These are phyloP conservation scores for Acacia acuminata DNA, from an alignment of 306 rosid species.

Conservation along the genomic window DNA sequence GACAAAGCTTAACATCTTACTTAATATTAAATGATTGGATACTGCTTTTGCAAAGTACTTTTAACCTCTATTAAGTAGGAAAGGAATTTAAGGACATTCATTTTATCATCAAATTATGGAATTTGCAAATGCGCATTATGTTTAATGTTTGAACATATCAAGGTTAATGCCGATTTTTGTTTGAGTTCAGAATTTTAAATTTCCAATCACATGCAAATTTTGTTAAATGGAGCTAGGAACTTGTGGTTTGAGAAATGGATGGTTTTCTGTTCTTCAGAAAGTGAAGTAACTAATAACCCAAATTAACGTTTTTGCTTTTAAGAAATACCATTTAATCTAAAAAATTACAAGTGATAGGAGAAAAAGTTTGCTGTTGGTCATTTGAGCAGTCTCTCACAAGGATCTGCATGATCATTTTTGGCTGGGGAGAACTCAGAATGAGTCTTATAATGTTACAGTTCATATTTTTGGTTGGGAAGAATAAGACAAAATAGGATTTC, in stretches of 20 bases:
- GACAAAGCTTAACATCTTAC: not conserved
- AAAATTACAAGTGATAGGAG: not conserved
- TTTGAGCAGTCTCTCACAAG: not conserved
- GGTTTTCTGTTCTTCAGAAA: not conserved
- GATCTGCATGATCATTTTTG: not conserved
- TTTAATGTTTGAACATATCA: not conserved
- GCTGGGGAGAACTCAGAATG: not conserved
- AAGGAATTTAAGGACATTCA: not conserved
- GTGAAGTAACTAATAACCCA: not conserved
- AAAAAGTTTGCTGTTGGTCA: not conserved
- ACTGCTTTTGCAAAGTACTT: not conserved
- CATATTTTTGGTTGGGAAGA: not conserved
- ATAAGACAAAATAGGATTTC: not conserved
- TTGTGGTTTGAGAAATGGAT: slow-evolving; percentile 2
- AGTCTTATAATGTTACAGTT: not conserved
- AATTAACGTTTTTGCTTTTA: not conserved
- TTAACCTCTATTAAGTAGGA: not conserved
- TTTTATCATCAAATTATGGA: not conserved
- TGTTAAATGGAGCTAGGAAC: not conserved
- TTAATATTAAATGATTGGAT: not conserved
- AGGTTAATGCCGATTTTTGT: not conserved
- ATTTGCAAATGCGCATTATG: not conserved
- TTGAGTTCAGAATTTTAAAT: not conserved
- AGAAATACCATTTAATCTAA: not conserved
- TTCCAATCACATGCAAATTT: not conserved